A percentile compares a stretch with the other conserved stretches of the same genome.
Evolutionary conservation across 1,139 yeast species (phyloP).

Genomic region (Nakaseomyces kungkrabaensis): DNA sequence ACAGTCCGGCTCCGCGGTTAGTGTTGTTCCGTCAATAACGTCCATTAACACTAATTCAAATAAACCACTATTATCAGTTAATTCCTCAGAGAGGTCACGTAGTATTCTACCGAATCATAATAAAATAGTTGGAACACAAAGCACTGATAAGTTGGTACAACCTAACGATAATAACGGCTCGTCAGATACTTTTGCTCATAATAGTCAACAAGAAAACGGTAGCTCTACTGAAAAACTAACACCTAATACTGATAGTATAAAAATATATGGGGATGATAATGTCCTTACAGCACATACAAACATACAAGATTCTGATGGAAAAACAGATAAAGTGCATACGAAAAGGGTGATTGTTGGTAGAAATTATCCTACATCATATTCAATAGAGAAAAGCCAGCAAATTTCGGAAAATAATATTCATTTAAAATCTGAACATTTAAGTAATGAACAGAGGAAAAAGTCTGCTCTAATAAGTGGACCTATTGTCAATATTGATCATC

Average conservation of each 20-base stretch:
- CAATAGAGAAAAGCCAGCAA: not conserved
- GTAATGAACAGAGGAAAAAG: constrained; percentile 68
- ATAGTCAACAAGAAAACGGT: not conserved
- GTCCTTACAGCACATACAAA: not conserved
- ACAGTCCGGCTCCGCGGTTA: not conserved
- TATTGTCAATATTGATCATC: constrained; percentile 63
- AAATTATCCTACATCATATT: not conserved
- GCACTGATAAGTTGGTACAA: not conserved
- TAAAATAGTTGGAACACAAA: not conserved
- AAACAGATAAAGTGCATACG: not conserved
- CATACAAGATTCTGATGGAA: not conserved
- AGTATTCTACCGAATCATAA: not conserved
- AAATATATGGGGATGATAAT: not conserved
- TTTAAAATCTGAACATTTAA: constrained; percentile 3
- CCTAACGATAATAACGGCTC: not conserved
- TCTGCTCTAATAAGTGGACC: constrained; percentile 79
- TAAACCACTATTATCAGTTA: not conserved
- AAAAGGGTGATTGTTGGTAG: constrained; percentile 1
- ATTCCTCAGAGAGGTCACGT: not conserved
- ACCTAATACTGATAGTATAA: not conserved
- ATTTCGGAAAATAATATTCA: constrained; percentile 1
- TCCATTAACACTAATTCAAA: not conserved
- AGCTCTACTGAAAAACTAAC: not conserved
- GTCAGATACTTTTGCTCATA: not conserved
- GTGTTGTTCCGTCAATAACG: not conserved